Evolutionary conservation across 164 flowering plant genomes (phyloP), one percentile per base, ranked within the genome.

Genomic region (Litsea cubeba): DNA sequence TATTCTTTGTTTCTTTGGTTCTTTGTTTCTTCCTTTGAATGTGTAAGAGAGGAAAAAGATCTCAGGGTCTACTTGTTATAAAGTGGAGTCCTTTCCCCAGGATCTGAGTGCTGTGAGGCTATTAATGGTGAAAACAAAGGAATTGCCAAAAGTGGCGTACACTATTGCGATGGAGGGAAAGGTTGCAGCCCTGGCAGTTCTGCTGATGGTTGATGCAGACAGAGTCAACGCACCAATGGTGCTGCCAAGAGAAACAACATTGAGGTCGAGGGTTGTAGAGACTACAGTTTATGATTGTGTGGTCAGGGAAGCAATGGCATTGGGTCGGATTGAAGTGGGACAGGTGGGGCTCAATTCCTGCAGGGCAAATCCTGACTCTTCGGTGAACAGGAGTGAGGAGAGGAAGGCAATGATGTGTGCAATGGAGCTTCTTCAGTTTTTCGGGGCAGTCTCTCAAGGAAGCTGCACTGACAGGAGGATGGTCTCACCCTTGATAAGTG

Each of bases 371-470:
- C 14, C 18, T 25, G 66, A 71, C 30, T 63, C 66, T 23, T 11
- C 15, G 10, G 15, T 23, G 28, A 25, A 12, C 32, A 63, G 26
- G 14, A 25, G 28, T 24, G 70, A 68, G 83, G 83, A 74, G 50
- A 78, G 91, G 79, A 82, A 78, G 76, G 79, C 80, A 4, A 66
- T 88, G 74, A 81, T 88, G 10, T 35, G 76, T 50, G 90, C 83
- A 83, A 84, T 87, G 23, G 90, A 88, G 80, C 74, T 88, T 77
- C 88, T 85, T 23, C 91, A 84, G 80, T 78, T 84, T 60, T 87
- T 84, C 62, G 88, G 83, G 1, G 88, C 86, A 46, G 76, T 62
- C 17, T 71, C 74, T 65, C 74, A 57, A 14, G 74, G 57, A 20
- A 65, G 64, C 58, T 57, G 30, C 76, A 60, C 67, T 17, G 84